Base-by-base conservation (phyloP, 768 basidiomycete genomes). In the Saitozyma sp. region DNA sequence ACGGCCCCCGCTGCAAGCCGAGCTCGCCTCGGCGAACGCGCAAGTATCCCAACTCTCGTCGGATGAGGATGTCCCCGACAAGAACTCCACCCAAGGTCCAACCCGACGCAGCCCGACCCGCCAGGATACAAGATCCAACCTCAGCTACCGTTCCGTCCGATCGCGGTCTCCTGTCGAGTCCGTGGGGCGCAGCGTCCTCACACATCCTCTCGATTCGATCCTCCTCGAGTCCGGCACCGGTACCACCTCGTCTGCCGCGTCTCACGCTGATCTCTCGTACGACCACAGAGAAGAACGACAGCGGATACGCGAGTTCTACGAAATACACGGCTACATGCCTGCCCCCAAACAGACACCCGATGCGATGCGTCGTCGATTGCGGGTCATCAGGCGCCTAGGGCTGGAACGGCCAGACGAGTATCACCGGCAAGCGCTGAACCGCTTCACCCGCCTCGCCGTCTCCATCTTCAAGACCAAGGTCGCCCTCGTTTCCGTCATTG, bases 371-470 rank as follows among this genome's bases (percentile, higher is more conserved):
- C 55, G 74, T 10, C 63, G 74, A 38, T 54, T 76, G 37, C 60
- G 67, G 4, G 66, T 72, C 7, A 71, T 76, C n/a, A 64, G 74
- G 4, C 64, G 71, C 17, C 59, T 75, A 1, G 74, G 71, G 2
- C 57, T 75, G 2, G 74, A 72, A 6, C 58, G 59, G 6, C 65
- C 66, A 6, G 64, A 67, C 20, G 56, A 61, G 9, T 48, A 67
- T 3, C 64, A 69, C 40, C 56, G 65, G 0, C 62, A 55, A 6
- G 63, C 66, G 1, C 61, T 78, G 7, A 73, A 75, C 54, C 67
- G 75, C 9, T 78, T 75, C 59, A 75, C 74, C 1, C 63, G 77
- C 14, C 61, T 78, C 0, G 77, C 77, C 8, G 64, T 63, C 1
- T 68, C 66, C 0, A 64, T 78, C 2, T 73, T 75, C 61, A 69